These are phyloP conservation scores for Penicillium digitatum DNA, from an alignment of 2,329 filamentous ascomycete genomes.

Conservation along the genomic window DNA sequence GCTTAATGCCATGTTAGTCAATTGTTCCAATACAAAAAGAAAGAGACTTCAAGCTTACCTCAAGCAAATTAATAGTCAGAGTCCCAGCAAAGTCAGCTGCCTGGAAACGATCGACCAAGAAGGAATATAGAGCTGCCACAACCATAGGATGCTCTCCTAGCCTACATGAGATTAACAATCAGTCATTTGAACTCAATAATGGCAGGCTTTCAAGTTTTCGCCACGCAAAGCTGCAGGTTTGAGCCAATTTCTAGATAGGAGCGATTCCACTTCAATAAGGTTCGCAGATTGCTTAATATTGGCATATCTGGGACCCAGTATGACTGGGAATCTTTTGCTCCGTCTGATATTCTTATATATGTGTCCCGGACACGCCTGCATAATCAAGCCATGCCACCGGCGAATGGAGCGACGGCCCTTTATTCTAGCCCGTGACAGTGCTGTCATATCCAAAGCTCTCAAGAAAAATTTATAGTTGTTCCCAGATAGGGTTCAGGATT, in stretches of 20 bases:
- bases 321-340: neutral
- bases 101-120: conserved; percentile 48
- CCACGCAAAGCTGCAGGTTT: neutral
- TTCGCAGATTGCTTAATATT: neutral
- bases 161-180: conserved; percentile 34
- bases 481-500: conserved; percentile 35
- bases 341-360: neutral
- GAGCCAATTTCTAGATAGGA: conserved; percentile 4
- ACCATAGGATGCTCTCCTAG: conserved; percentile 49
- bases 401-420: conserved; percentile 19
- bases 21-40: neutral
- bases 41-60: conserved; percentile 33
- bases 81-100: conserved; percentile 47
- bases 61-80: conserved; percentile 44
- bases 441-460: conserved; percentile 24
- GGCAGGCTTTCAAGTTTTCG: neutral
- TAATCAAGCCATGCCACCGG: conserved; percentile 1
- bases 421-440: conserved; percentile 28
- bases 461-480: conserved; percentile 34
- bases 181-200: conserved; percentile 22
- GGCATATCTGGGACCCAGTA: conserved; percentile 1
- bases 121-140: conserved; percentile 47
- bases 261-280: neutral
- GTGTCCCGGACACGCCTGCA: neutral
- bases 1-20: conserved; percentile 36